Evolutionary conservation across 148 eudicot genomes (phyloP).

Genomic region (Camellia granthamiana): DNA sequence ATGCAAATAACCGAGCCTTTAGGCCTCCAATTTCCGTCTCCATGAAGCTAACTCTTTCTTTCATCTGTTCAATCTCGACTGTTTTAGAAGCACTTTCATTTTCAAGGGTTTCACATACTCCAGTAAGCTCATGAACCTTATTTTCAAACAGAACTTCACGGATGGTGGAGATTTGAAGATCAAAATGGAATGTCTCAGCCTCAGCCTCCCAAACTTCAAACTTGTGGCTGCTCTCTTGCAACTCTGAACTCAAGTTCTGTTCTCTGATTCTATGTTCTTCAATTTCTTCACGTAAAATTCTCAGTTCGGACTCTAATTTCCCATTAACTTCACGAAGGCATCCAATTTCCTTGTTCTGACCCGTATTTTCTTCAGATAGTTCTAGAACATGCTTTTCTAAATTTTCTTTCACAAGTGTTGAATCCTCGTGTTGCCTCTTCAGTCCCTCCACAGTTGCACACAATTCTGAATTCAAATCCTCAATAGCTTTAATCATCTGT

Average conservation of each 20-base stretch:
- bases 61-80: conserved; percentile 59
- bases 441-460: conserved; percentile 40
- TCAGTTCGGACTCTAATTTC: conserved; percentile 51
- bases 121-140: conserved; percentile 71
- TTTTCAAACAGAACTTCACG: conserved; percentile 60
- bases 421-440: conserved; percentile 35
- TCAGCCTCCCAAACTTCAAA: conserved; percentile 88
- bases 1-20: conserved; percentile 55
- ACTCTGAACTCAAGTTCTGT: conserved; percentile 59
- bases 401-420: conserved; percentile 26
- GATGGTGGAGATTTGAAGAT: conserved; percentile 78
- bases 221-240: conserved; percentile 63
- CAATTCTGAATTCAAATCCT: conserved; percentile 40
- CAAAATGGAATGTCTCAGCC: conserved; percentile 77
- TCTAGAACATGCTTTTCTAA: conserved; percentile 38
- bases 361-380: conserved; percentile 35
- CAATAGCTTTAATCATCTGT: conserved; percentile 39
- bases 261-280: conserved; percentile 60
- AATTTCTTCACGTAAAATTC: conserved; percentile 49
- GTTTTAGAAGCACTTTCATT: conserved; percentile 45
- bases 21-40: conserved; percentile 59
- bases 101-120: conserved; percentile 60
- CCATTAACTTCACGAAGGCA: conserved; percentile 47
- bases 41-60: conserved; percentile 41
- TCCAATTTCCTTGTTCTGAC: conserved; percentile 49